phyloP scores from a whole-genome alignment of 176 grass and related monocot species.

The Aegilops umbellulata region DNA sequence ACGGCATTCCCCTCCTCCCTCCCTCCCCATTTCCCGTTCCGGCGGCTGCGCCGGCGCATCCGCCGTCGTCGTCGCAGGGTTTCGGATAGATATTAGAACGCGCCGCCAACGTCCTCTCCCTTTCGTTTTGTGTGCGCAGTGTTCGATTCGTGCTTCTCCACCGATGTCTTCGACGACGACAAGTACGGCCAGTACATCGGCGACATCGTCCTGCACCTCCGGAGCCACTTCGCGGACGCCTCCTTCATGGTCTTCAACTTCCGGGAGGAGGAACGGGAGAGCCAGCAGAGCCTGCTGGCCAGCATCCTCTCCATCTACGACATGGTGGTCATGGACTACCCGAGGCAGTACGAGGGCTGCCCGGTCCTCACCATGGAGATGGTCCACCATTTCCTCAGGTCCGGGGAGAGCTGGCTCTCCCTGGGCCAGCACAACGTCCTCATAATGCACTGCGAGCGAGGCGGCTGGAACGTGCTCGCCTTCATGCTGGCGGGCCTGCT shows the following conservation, averaged over 20 bases:
- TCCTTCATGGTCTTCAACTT: constrained; percentile 99
- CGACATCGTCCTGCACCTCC: constrained; percentile 75
- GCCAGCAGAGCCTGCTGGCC: constrained; percentile 66
- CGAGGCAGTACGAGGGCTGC: constrained; percentile 88
- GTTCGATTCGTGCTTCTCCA: constrained; percentile 98
- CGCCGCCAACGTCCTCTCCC: background rate
- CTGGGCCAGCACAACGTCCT: constrained; percentile 84
- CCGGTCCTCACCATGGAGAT: constrained; percentile 88
- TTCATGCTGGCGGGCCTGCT: constrained; percentile 93
- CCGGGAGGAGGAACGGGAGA: constrained; percentile 66
- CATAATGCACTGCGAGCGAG: constrained; percentile 90
- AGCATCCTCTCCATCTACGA: constrained; percentile 67
- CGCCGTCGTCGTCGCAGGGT: background rate
- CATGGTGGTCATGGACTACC: constrained; percentile 96
- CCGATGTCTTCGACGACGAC: constrained; percentile 72
- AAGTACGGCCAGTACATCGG: constrained; percentile 75
- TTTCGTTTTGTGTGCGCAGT: constrained; percentile 37
- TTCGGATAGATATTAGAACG: background rate
- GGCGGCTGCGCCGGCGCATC: too few relatives aligned
- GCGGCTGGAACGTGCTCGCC: constrained; percentile 89
- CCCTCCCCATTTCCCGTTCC: background rate
- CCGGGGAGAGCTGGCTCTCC: constrained; percentile 94
- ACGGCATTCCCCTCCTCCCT: background rate
- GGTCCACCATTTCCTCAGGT: constrained; percentile 91
- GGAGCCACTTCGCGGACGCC: constrained; percentile 76